Evolutionary conservation across 129 eudicot species (phyloP), one percentile per base, ranked within the genome.

Genomic region (Chrysanthemum seticuspe): DNA sequence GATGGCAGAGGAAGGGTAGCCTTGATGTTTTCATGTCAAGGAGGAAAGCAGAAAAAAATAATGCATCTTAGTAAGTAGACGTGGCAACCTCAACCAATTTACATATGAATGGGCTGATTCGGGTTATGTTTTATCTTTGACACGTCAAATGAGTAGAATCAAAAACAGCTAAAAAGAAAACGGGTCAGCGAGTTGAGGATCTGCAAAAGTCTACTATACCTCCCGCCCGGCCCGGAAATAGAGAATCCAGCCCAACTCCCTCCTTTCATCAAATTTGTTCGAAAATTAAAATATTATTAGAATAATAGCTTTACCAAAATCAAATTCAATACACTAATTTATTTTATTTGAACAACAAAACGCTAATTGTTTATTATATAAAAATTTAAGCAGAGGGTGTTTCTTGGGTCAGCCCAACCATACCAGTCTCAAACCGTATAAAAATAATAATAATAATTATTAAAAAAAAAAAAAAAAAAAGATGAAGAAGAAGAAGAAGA

Each of bases 31-130:
- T 18, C 48, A 47, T 13, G 67, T 57, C 67, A 25, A 36, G 44
- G 44, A 36, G 8, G 2, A 3, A 3, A 68, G 29, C 48, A 19
- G 15, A 13, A 14, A 65, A 44, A 40, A 53, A 47, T 6, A 40
- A 50, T 51, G 18, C 54, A 44, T 52, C 63, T 16, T 60, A 47
- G 68, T 10, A 45, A 62, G 60, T 68, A 51, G 48, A 68, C 5
- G 60, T 29, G 10, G n/a, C 52, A 23, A 27, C 29, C 15, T 40
- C 13, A 13, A 69, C 14, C 29, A 19, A 58, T 59, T 19, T 71
- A 40, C 36, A 27, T 27, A n/a, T 23, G n/a, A 12, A 71, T 5
- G 55, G 62, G 56, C 44, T 12, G 3, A 44, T 57, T 19, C 44
- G 13, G 19, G 14, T 19, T 40, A 12, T 36, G n/a, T 36, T 36